Base-by-base conservation (phyloP, 192 early-diverging fungal genomes). In the Coemansia brasiliensis region DNA sequence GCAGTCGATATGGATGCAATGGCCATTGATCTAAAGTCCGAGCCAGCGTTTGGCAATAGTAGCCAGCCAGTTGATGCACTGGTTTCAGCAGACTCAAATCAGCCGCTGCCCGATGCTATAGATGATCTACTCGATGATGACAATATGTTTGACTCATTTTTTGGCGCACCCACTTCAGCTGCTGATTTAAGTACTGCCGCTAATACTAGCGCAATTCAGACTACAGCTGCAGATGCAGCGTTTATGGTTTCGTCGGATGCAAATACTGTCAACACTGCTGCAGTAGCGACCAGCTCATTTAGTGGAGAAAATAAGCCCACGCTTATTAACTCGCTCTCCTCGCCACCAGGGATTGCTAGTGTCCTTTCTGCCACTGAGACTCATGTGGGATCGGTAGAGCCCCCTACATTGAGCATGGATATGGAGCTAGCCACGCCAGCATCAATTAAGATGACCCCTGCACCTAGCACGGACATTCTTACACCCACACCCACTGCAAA, bases 81-180 rank as follows among this genome's bases (percentile, higher is more conserved):
- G n/a, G 21, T 41, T 15, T 12, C 56, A 8, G 35, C 21, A 15
- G 55, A 55, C 35, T 10, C 24, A 9, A 39, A 35, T 9, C 32
- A 61, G 16, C 55, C 22, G 18, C 20, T 16, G 13, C 39, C 39
- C 11, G 56, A 72, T 13, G 63, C 21, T 11, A 69, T 63, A 32
- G 67, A 77, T 38, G 74, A 77, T 16, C 11, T 70, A 37, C 59
- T 77, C 48, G 71, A 67, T 35, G 70, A 66, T 39, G 67, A 68
- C 20, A 63, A 70, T 59, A 67, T 77, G 50, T 67, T 70, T 27
- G 69, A 67, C 18, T 70, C 70, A 25, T 77, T 77, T 57, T 67
- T 63, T 25, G 63, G 63, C 3, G 43, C 63, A 3, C 21, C 63
- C 1, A 51, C 63, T n/a, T 35, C 59, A 37, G 51, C 55, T 7